Evolutionary conservation across 805 yeast species (phyloP).

Genomic region (Wickerhamiella cacticola): DNA sequence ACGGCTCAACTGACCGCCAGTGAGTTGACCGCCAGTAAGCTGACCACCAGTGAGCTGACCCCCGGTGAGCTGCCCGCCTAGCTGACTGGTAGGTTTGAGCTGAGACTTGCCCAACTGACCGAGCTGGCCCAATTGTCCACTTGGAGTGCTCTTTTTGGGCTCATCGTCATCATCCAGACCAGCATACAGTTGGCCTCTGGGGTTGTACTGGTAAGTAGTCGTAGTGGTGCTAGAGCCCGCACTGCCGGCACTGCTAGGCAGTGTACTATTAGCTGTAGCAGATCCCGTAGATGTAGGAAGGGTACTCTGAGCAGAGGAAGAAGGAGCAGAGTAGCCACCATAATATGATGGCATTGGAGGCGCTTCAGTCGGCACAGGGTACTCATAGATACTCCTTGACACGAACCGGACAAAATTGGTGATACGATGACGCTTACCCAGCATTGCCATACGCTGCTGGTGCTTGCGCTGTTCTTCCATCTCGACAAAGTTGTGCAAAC

Average conservation of each 20-base stretch:
- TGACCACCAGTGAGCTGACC: conserved; percentile 18
- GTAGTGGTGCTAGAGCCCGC: neutral
- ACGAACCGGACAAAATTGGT: conserved; percentile 42
- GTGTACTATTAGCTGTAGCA: neutral
- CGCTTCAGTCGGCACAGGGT: conserved; percentile 15
- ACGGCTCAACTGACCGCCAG: too few relatives aligned
- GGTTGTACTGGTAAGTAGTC: conserved; percentile 1
- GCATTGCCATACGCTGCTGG: conserved; percentile 58
- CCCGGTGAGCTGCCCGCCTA: conserved; percentile 6
- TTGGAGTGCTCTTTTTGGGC: neutral
- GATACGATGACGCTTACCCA: conserved; percentile 51
- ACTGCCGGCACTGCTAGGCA: neutral
- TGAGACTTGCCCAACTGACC: conserved; percentile 12
- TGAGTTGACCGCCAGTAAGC: conserved; percentile 25
- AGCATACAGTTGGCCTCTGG: conserved; percentile 13
- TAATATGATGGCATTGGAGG: neutral
- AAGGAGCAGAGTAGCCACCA: neutral
- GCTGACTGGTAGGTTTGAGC: conserved; percentile 1
- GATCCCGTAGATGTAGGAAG: neutral
- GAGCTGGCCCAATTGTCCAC: neutral
- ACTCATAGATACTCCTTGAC: conserved; percentile 4
- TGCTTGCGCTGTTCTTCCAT: conserved; percentile 74
- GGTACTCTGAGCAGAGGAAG: neutral
- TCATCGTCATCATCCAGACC: conserved; percentile 17
- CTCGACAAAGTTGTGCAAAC: conserved; percentile 67